Evolutionary conservation across 2,329 filamentous ascomycete genomes (phyloP).

Genomic region (Diaporthe australafricana): DNA sequence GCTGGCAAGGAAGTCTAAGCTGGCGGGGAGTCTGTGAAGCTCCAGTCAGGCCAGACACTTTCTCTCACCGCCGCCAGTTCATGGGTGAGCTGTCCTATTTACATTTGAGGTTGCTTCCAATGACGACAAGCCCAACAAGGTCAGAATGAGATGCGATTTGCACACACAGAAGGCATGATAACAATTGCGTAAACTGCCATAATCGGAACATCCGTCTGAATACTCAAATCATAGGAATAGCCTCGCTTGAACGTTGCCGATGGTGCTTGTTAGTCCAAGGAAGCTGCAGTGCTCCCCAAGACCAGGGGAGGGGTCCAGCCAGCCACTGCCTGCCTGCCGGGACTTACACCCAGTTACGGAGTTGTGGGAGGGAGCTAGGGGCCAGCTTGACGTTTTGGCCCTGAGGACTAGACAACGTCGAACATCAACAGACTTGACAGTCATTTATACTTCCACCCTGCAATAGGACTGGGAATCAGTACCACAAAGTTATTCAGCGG

Average conservation of each 20-base stretch:
- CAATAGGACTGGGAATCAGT: constrained; percentile 5
- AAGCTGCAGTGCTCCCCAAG: background rate
- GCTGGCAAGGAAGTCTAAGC: background rate
- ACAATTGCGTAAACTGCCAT: background rate
- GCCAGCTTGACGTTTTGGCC: constrained; percentile 31
- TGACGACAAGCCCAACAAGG: background rate
- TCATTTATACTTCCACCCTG: background rate
- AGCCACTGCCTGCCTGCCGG: constrained; percentile 23
- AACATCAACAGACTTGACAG: constrained; percentile 19
- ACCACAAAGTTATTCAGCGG: background rate
- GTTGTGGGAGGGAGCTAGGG: background rate
- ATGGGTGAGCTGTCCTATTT: background rate
- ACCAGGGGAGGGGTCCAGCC: constrained; percentile 15
- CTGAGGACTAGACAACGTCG: background rate
- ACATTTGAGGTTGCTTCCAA: background rate
- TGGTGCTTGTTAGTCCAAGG: background rate
- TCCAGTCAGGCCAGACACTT: constrained; percentile 3
- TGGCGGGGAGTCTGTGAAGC: constrained; percentile 7
- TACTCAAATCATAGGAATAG: background rate
- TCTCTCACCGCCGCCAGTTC: constrained; percentile 15
- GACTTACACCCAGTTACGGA: constrained; percentile 1
- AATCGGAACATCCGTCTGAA: background rate
- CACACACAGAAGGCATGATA: background rate
- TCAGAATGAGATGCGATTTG: background rate
- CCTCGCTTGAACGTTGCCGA: background rate